Base-by-base conservation (phyloP, 371 early-diverging fungal species). In the Lichtheimia hyalospora region DNA sequence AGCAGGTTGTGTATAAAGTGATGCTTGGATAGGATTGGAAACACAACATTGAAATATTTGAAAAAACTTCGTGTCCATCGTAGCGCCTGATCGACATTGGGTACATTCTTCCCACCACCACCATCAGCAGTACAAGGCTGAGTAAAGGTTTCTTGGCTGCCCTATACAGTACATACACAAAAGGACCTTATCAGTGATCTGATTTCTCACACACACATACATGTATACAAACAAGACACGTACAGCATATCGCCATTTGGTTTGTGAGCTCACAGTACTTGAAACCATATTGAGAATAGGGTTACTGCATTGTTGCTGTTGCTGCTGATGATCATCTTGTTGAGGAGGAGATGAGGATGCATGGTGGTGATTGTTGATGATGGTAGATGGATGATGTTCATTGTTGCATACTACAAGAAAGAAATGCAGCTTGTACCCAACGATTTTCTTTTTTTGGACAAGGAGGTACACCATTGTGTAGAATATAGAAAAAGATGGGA, bases 151-250 rank as follows among this genome's bases (percentile, higher is more conserved):
- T 56, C 63, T 65, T 56, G 58, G 62, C 73, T 73, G 71, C 70
- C 69, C 77, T 76, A 73, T 63, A 72, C 34, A 34, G 58, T 49
- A 57, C 62, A 49, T 59, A 56, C 62, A 60, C 57, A 65, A 68
- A 70, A 64, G 70, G 69, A 75, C 57, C 73, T 75, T 75, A 75
- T 75, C 73, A 72, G 70, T 70, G 61, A 55, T 55, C 57, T 60
- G 25, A 18, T 43, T 60, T 55, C 27, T 55, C 56, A 43, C 24
- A 18, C 24, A 48, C 28, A 54, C 48, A 21, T 49, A 5, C 12
- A 23, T 18, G 15, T 18, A 21, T 10, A 16, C 25, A 18, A 34
- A 49, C 8, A 21, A 43, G 43, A 57, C 63, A 75, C 73, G 66
- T 71, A 71, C 76, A 67, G 70, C 61, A 62, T 54, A 10, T 14